Conservation (phyloP, 331 rosid genomes). For the Malus hybrid region DNA sequence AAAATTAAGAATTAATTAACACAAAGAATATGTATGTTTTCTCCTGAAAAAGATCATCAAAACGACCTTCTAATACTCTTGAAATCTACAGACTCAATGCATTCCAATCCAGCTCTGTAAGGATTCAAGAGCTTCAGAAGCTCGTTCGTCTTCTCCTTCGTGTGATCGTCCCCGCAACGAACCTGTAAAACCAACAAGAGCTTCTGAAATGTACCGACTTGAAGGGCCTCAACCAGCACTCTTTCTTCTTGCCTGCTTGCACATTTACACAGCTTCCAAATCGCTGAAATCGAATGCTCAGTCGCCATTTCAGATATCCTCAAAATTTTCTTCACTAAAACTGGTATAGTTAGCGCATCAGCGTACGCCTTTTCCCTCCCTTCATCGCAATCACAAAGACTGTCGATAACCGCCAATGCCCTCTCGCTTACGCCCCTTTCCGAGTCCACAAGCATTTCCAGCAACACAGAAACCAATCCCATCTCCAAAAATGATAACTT, state of each 20-base stretch:
- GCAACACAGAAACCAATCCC: conserved; percentile 39
- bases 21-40: background rate
- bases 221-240: conserved; percentile 51
- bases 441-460: conserved; percentile 47
- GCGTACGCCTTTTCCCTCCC: conserved; percentile 41
- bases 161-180: conserved; percentile 40
- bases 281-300: conserved; percentile 39
- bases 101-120: conserved; percentile 53
- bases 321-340: conserved; percentile 62
- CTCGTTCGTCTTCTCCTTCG: conserved; percentile 51
- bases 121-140: conserved; percentile 71
- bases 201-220: conserved; percentile 75
- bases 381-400: conserved; percentile 26
- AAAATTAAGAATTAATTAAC: background rate
- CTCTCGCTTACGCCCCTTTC: conserved; percentile 44
- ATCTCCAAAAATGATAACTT: conserved; percentile 30
- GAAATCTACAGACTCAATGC: conserved; percentile 65
- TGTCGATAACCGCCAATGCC: conserved; percentile 45
- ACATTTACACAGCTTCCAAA: conserved; percentile 48
- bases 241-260: conserved; percentile 24
- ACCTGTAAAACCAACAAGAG: conserved; percentile 54
- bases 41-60: background rate
- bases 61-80: conserved; percentile 61
- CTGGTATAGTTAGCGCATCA: conserved; percentile 51
- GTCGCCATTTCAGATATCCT: conserved; percentile 55